Conservation (phyloP, 129 eudicot genomes). For the Mikania micrantha region DNA sequence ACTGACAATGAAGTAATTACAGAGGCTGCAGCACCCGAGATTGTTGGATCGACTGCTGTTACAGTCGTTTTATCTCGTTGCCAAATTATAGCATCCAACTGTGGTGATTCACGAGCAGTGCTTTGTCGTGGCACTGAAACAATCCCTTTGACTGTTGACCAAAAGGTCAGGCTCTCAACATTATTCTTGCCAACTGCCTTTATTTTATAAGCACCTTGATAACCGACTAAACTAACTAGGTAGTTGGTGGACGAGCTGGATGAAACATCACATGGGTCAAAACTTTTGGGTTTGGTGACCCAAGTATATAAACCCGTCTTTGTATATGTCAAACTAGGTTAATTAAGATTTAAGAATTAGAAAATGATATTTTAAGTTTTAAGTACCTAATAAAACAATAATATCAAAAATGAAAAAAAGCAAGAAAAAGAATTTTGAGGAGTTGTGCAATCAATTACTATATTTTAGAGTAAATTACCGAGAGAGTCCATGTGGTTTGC, state of each 20-base stretch:
- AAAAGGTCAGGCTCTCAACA: constrained; percentile 41
- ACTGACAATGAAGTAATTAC: constrained; percentile 54
- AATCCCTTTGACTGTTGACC: constrained; percentile 69
- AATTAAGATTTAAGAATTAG: too few species aligned
- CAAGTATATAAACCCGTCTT: neutral
- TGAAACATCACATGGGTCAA: neutral
- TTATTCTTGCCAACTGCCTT: constrained; percentile 1
- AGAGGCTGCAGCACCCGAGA: constrained; percentile 59
- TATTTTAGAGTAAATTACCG: too few species aligned
- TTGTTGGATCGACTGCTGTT: constrained; percentile 82
- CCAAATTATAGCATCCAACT: constrained; percentile 69
- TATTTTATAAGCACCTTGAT: too few species aligned
- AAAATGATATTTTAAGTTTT: too few species aligned
- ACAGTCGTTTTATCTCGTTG: constrained; percentile 55
- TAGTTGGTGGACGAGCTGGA: neutral
- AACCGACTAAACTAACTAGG: too few species aligned
- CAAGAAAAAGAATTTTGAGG: too few species aligned
- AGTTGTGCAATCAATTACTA: too few species aligned
- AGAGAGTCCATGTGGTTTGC: too few species aligned
- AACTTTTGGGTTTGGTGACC: neutral
- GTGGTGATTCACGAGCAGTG: constrained; percentile 86
- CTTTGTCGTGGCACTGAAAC: constrained; percentile 64
- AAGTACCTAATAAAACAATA: too few species aligned
- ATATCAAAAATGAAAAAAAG: too few species aligned
- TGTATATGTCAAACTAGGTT: too few species aligned